Base-by-base conservation (phyloP, 345 rosid species). In the Salix caprea region DNA sequence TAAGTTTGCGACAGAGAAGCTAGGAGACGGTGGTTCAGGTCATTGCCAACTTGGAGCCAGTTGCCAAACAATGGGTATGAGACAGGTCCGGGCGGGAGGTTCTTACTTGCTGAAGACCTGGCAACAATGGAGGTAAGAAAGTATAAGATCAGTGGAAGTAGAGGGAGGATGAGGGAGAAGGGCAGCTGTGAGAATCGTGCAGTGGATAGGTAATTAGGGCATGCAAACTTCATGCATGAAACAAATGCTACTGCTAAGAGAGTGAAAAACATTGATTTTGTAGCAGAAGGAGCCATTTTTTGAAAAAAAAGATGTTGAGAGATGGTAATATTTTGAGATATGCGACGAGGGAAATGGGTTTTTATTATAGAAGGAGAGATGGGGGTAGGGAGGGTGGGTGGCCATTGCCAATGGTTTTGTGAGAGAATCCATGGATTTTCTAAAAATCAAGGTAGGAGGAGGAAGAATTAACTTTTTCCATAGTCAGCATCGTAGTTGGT, bases 31-130 rank as follows among this genome's bases (percentile, higher is more conserved):
- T 90, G 91, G 84, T 88, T 90, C 2, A 90, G 85, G 84, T 87
- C 91, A 42, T 88, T 88, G 18, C 93, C 93, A 11, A 90, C 89
- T 74, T 89, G 88, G 70, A 88, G 84, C 92, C 92, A 89, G 36
- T 89, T 89, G 11, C 92, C 92, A 28, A 88, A 86, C 15, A 89
- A 74, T 7, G 92, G 92, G 44, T 86, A 24, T 21, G 92, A 69
- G 44, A 81, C 14, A 13, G 91, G 92, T 30, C 88, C 79, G 0
- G 91, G 91, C 71, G 92, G 90, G 8, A 84, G 71, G 46, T 36
- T 11, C 16, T 46, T 46, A 6, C 23, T 54, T 54, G 23, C 6
- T 54, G 24, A 19, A 14, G 62, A 19, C 26, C 23, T 44, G 21
- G 24, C 56, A 24, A 3, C 42, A 11, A 19, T 8, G 13, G 7